Base-by-base conservation (phyloP, 306 rosid species). In the Cicer cuneatum region DNA sequence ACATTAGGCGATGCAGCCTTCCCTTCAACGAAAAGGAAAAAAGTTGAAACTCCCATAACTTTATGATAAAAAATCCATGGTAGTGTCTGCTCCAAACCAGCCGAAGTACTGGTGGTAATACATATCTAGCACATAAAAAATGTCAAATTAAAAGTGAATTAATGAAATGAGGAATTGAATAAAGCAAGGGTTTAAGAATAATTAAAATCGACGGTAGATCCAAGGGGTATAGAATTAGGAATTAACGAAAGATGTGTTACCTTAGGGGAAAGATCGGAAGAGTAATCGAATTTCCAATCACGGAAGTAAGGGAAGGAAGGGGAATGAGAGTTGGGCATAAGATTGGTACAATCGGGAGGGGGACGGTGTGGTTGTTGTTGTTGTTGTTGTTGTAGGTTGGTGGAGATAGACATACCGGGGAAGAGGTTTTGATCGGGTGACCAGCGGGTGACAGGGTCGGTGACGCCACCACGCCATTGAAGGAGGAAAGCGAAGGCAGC, bases 21-120 rank as follows among this genome's bases (percentile, higher is more conserved):
- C 75, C 96, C 99, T 85, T 94, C 99, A 19, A 94, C 97, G 39
- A 94, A 94, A 69, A 94, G 95, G 18, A 90, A 81, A 66, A 92
- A 94, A 76, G 10, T 87, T 0, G 99, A 88, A 74, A 94, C 99
- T 75, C 99, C 99, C 68, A 94, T 81, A 35, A 94, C 93, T 83
- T 92, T 94, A 74, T 94, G 99, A 84, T 90, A 94, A 82, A 82
- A 94, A 66, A 94, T 87, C 99, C 99, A 92, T 1, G 99, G 99
- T 81, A 94, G 85, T 46, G 80, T 90, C 85, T 94, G 99, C 76
- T 92, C 95, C 72, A 94, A 81, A 67, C 91, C 90, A 58, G 92
- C 96, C 21, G 98, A 90, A 83, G 96, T 94, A 72, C 96, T 90
- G 6, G 96, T 86, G 9, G 89, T 85, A 65, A 93, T 75, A 72